Base-by-base conservation (phyloP, 495 filamentous ascomycete species). In the Cudoniella acicularis region DNA sequence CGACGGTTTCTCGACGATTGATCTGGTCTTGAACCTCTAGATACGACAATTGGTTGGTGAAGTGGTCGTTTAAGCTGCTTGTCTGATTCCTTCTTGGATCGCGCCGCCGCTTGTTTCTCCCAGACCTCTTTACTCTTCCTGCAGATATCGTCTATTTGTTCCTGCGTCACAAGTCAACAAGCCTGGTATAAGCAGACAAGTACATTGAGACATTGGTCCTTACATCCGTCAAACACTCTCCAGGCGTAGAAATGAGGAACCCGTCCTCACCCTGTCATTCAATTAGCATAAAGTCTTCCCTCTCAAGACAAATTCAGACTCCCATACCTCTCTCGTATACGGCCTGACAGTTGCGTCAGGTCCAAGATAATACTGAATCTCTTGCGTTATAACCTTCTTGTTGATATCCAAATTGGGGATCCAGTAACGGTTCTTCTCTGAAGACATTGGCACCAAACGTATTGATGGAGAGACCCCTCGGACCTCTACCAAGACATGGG, bases 111-210 rank as follows among this genome's bases (percentile, higher is more conserved):
- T 70, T 81, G 76, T 63, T 69, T 77, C 63, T 81, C 78, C 78
- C 78, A 81, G 67, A 79, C 73, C 53, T 81, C 75, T 54, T 74
- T 79, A 16, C 78, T 81, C 69, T 81, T 81, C 41, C 73, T 52
- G 66, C 79, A 83, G 23, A 83, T 80, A 64, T 83, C 79, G 57
- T 83, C 77, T 45, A 83, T 83, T 66, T 83, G 79, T 69, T 81
- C 78, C 79, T 82, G 63, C 41, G 18, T 23, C 47, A 41, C n/a
- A 9, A 43, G 58, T 62, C 54, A 67, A 61, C 49, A 36, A 42
- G 1, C 18, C 17, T n/a, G n/a, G n/a, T n/a, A n/a, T 21, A 61
- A 23, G 6, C 10, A 50, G 23, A 52, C n/a, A 56, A 42, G 20
- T 22, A 22, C 0, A 42, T 27, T 26, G 27, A 42, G 22, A 27